Percentiles rank a stretch among this genome's conserved stretches.
These are phyloP conservation scores for Trypanosoma melophagium DNA, from an alignment of 208 protist genomes.

Conservation along the genomic window DNA sequence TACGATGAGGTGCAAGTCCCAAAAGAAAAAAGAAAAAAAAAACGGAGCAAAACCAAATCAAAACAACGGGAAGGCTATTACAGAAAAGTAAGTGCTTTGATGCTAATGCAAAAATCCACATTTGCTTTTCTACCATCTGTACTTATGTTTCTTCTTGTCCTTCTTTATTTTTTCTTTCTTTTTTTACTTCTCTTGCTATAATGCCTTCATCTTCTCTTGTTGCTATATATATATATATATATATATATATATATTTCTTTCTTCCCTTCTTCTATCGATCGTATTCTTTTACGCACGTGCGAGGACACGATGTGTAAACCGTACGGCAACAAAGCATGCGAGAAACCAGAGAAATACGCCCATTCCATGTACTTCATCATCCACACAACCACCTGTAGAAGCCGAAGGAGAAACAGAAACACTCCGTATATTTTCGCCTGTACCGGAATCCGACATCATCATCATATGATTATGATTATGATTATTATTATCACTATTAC, in stretches of 20 bases:
- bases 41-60: too few species aligned
- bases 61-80: too few species aligned
- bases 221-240: too few species aligned
- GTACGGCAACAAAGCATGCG: slow-evolving; percentile 13
- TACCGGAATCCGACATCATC: background rate
- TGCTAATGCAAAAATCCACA: too few species aligned
- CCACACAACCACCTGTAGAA: too few species aligned
- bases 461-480: too few species aligned
- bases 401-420: too few species aligned
- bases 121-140: background rate
- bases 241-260: too few species aligned
- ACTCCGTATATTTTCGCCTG: background rate
- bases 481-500: background rate
- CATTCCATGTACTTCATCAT: background rate
- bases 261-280: background rate
- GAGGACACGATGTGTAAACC: slow-evolving; percentile 13
- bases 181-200: background rate
- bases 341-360: slow-evolving; percentile 21
- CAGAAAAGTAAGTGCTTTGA: too few species aligned
- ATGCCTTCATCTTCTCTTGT: background rate
- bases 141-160: background rate
- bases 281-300: background rate
- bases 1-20: too few species aligned
- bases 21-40: too few species aligned
- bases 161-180: slow-evolving; percentile 8